Percentiles rank a stretch among this genome's conserved stretches.
Conservation (phyloP, 2,329 filamentous ascomycete genomes). For the Stachybotrys elegans region DNA sequence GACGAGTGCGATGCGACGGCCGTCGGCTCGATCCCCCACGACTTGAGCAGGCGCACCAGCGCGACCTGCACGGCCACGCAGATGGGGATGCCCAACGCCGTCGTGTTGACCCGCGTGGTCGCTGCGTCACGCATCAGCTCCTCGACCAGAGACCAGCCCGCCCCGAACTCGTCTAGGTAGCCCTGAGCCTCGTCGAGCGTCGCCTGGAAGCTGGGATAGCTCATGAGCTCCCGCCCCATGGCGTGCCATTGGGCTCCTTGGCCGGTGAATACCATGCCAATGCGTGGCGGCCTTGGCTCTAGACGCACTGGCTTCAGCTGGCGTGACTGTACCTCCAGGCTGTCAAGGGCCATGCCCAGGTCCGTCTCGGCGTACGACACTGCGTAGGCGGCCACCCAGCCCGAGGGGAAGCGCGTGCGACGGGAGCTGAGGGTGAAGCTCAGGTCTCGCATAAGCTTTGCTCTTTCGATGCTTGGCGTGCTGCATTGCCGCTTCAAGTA, state of each 20-base stretch:
- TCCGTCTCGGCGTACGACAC: too few relatives aligned
- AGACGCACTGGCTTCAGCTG: too few relatives aligned
- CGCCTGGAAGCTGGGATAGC: slow-evolving; percentile 28
- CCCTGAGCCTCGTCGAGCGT: slow-evolving; percentile 25
- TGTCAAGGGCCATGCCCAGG: too few relatives aligned
- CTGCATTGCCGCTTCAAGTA: too few relatives aligned
- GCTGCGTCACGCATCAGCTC: slow-evolving; percentile 30
- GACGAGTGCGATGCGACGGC: slow-evolving; percentile 40
- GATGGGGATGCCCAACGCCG: slow-evolving; percentile 37
- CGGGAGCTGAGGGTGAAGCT: too few relatives aligned
- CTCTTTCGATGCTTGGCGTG: too few relatives aligned
- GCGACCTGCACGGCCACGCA: slow-evolving; percentile 44
- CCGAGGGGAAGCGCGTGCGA: too few relatives aligned
- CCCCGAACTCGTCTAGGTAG: slow-evolving; percentile 27
- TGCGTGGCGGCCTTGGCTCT: too few relatives aligned
- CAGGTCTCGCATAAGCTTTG: too few relatives aligned
- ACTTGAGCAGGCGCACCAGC: slow-evolving; percentile 36
- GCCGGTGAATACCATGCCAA: slow-evolving; percentile 33
- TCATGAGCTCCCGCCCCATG: slow-evolving; percentile 33
- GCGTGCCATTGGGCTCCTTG: slow-evolving; percentile 33
- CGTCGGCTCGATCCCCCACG: slow-evolving; percentile 34
- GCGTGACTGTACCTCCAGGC: too few relatives aligned
- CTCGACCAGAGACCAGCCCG: slow-evolving; percentile 29
- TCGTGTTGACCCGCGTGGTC: slow-evolving; percentile 27
- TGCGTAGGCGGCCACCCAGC: too few relatives aligned